These are phyloP conservation scores for Citrullus amarus DNA, from an alignment of 306 rosid genomes.

Conservation along the genomic window DNA sequence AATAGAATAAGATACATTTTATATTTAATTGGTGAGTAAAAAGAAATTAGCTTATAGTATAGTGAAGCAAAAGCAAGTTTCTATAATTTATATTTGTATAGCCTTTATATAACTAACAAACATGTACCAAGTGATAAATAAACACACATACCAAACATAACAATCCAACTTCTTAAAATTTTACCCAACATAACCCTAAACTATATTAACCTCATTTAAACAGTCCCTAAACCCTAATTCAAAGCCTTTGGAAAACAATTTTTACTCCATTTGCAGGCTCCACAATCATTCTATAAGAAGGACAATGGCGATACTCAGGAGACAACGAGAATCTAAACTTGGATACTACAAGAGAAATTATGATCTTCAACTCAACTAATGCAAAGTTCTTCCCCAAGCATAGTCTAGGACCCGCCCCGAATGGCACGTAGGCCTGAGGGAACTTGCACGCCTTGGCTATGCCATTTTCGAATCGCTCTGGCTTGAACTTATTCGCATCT, in stretches of 20 bases:
- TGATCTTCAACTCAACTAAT: slow-evolving; percentile 55
- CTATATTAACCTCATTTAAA: neutral
- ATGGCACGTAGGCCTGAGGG: slow-evolving; percentile 65
- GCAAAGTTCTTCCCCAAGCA: slow-evolving; percentile 87
- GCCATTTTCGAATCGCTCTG: slow-evolving; percentile 74
- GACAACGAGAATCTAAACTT: slow-evolving; percentile 57
- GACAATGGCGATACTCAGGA: slow-evolving; percentile 59
- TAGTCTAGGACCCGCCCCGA: slow-evolving; percentile 65
- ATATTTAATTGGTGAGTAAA: too few species aligned
- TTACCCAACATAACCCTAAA: neutral
- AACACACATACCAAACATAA: neutral
- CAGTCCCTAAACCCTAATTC: neutral
- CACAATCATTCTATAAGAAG: slow-evolving; percentile 67
- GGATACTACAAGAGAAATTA: slow-evolving; percentile 27
- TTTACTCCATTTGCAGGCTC: slow-evolving; percentile 64
- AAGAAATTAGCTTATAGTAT: too few species aligned
- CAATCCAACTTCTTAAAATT: neutral
- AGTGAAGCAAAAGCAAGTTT: neutral
- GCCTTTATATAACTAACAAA: neutral
- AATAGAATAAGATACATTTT: too few species aligned
- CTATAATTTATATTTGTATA: neutral
- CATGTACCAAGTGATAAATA: neutral
- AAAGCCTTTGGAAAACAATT: slow-evolving; percentile 29
- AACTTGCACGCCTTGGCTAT: slow-evolving; percentile 58
- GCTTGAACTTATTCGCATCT: slow-evolving; percentile 65